These are phyloP conservation scores for Corylus heterophylla DNA, from an alignment of 306 rosid genomes.

Conservation along the genomic window DNA sequence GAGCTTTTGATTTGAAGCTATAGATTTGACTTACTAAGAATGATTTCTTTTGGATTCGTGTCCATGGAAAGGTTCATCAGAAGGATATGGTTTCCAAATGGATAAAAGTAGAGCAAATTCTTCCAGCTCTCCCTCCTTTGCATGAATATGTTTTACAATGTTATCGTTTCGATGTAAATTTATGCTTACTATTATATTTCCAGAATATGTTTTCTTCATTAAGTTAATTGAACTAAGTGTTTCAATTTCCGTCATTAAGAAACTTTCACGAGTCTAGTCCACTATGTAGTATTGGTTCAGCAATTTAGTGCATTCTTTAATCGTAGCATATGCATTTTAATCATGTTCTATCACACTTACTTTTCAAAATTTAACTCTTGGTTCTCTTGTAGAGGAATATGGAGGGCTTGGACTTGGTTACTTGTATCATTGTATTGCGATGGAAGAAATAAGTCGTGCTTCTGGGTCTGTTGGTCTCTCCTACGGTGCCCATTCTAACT, in stretches of 20 bases:
- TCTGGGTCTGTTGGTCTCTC: constrained; percentile 96
- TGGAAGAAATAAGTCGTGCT: constrained; percentile 99
- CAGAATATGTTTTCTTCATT: background rate
- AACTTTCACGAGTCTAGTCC: background rate
- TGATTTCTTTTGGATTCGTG: background rate
- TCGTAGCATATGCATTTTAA: background rate
- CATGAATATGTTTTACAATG: background rate
- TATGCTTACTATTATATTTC: background rate
- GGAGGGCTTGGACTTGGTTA: constrained; percentile 99
- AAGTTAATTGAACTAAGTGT: background rate
- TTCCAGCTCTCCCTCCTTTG: background rate
- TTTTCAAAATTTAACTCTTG: constrained; percentile 24
- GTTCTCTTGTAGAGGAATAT: constrained; percentile 73
- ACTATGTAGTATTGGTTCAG: background rate
- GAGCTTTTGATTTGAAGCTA: background rate
- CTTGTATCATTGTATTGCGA: constrained; percentile 87
- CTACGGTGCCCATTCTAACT: constrained; percentile 94
- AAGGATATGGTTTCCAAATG: background rate
- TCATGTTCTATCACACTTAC: constrained; percentile 5
- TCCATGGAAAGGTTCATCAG: background rate
- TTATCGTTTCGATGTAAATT: background rate
- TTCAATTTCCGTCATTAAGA: background rate
- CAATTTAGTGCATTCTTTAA: background rate
- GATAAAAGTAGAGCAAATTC: background rate
- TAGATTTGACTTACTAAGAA: background rate